phyloP scores from a whole-genome alignment of 441 rosid genomes.

The Corymbia calophylla region DNA sequence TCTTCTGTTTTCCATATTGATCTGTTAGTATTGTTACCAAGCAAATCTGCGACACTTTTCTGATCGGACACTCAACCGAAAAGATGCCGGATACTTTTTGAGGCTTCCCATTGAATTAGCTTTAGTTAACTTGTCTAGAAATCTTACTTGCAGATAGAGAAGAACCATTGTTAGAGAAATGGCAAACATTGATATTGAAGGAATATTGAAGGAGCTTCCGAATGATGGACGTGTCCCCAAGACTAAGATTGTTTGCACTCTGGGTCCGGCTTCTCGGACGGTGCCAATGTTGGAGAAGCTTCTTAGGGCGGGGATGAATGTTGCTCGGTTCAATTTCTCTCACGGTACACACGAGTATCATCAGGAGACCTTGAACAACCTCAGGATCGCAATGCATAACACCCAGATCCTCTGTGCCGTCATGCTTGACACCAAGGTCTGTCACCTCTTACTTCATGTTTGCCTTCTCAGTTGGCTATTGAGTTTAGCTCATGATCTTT shows the following conservation, averaged over 20 bases:
- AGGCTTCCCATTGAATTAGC: not conserved
- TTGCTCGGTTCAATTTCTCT: constrained; percentile 91
- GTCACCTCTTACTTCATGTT: not conserved
- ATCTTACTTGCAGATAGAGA: not conserved
- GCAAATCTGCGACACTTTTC: not conserved
- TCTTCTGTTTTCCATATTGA: not conserved
- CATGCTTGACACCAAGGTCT: constrained; percentile 92
- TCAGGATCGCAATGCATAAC: constrained; percentile 64
- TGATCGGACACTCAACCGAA: not conserved
- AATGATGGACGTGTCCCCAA: constrained; percentile 66
- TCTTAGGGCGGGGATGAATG: constrained; percentile 83
- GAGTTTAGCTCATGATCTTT: not conserved
- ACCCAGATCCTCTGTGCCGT: constrained; percentile 76
- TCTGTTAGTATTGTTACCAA: not conserved
- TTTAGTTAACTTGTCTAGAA: not conserved
- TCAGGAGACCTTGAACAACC: constrained; percentile 74
- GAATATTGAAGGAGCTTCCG: constrained; percentile 51
- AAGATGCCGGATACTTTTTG: not conserved
- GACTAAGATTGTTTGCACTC: constrained; percentile 81
- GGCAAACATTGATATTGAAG: constrained; percentile 89
- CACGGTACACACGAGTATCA: constrained; percentile 88
- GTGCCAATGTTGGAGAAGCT: constrained; percentile 79
- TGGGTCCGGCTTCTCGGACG: constrained; percentile 79
- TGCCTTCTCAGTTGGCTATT: not conserved
- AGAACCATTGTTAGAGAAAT: constrained; percentile 5